Evolutionary conservation across 768 basidiomycete genomes (phyloP).

Genomic region (Lactifluus volemus): DNA sequence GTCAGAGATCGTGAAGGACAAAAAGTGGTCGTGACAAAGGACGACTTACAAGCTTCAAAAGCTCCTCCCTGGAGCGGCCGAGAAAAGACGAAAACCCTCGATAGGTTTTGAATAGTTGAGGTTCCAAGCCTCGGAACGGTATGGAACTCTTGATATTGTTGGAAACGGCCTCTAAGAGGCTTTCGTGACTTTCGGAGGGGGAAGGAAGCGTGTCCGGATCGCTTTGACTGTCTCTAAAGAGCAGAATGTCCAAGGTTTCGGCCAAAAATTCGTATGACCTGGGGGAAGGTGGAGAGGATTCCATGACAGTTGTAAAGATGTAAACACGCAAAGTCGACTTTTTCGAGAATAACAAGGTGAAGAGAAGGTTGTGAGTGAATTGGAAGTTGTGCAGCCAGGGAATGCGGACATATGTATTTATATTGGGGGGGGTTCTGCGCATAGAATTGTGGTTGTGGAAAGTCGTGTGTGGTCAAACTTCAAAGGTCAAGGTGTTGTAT

Average conservation of each 20-base stretch:
- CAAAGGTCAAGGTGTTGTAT: no score
- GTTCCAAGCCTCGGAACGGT: neutral
- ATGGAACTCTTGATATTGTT: neutral
- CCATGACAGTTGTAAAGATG: neutral
- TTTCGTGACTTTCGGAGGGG: neutral
- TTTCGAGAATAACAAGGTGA: no score
- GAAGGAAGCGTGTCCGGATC: neutral
- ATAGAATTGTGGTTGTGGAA: neutral
- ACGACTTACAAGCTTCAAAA: neutral
- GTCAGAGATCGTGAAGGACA: neutral
- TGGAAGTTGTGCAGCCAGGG: neutral
- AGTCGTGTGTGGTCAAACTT: neutral
- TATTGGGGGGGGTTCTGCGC: neutral
- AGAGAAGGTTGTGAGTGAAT: no score
- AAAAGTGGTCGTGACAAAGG: neutral
- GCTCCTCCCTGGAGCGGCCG: neutral
- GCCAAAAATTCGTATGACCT: neutral
- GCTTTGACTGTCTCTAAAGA: neutral
- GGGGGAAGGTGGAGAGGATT: neutral
- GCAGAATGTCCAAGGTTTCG: neutral
- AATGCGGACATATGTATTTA: neutral
- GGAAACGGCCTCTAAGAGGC: neutral
- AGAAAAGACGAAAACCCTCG: neutral
- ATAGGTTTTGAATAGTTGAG: neutral
- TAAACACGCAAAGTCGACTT: neutral